A percentile compares a stretch with the other conserved stretches of the same genome.
Evolutionary conservation across 129 eudicot genomes (phyloP).

Genomic region (Logfia minima): DNA sequence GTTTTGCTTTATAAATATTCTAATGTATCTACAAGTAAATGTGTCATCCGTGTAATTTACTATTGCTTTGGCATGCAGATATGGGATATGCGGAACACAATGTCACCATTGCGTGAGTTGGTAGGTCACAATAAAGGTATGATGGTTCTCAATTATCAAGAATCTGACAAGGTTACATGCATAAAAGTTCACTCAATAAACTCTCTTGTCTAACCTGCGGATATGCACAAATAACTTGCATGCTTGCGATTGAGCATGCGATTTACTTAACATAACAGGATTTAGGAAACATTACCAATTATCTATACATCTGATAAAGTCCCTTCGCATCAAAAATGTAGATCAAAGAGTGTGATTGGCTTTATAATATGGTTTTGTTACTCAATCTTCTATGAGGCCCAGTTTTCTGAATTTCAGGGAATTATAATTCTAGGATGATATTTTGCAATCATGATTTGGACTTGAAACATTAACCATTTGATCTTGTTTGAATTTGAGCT

Average conservation of each 20-base stretch:
- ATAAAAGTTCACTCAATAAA: neutral
- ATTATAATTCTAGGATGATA: neutral
- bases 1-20: neutral
- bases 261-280: neutral
- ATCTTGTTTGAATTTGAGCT: neutral
- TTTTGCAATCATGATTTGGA: neutral
- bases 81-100: slow-evolving; percentile 93
- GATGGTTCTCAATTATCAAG: slow-evolving; percentile 6
- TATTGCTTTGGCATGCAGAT: slow-evolving; percentile 50
- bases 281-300: neutral
- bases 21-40: neutral
- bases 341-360: neutral
- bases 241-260: too few relatives aligned
- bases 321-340: neutral
- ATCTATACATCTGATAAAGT: neutral
- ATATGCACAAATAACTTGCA: neutral
- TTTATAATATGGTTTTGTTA: too few relatives aligned
- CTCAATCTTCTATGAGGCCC: neutral
- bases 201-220: neutral
- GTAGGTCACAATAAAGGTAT: slow-evolving; percentile 92
- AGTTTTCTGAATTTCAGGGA: neutral
- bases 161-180: neutral
- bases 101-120: slow-evolving; percentile 84
- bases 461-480: neutral
- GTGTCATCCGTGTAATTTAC: slow-evolving; percentile 9